Evolutionary conservation across 208 protist species (phyloP), one percentile per base, ranked within the genome.

Genomic region (Trypanosoma caninum): DNA sequence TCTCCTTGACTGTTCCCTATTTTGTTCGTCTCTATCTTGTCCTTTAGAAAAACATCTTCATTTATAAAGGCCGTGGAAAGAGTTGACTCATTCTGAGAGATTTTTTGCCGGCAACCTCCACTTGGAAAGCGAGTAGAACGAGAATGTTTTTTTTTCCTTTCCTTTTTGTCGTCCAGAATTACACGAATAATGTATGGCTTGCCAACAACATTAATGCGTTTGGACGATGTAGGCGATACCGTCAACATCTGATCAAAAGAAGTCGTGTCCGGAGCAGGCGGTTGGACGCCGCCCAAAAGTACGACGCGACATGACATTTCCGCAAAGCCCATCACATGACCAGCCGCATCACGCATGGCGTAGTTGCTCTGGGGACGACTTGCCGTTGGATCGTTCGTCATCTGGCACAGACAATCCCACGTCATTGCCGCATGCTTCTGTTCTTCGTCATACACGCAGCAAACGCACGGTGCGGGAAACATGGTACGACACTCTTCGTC

Each of bases 171-270:
- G 42, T 82, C 63, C 3, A 91, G 69, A n/a, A 94, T 69, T 1
- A 94, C 88, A 35, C 88, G 88, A 44, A 94, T 72, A 65, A 91
- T 85, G 60, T 91, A 91, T n/a, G 84, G 84, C 63, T 83, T 86
- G 9, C 80, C 78, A 34, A 68, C 62, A 0, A 67, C 50, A 16
- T 23, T 38, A 0, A 61, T 33, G 0, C 34, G 0, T 16, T 2
- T 46, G 25, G 54, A 41, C 14, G 31, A 27, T 6, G 6, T 47
- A 34, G 34, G 10, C 16, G 28, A 41, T n/a, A n/a, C n/a, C n/a
- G n/a, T n/a, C n/a, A n/a, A n/a, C n/a, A n/a, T n/a, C n/a, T n/a
- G n/a, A n/a, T n/a, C n/a, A n/a, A n/a, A n/a, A n/a, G 41, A 5
- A 20, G 56, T n/a, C 18, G 23, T 27, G 11, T 56, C 8, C 16